Conservation (phyloP, 352 stramenopile species). For the Globisporangium megalacanthum region DNA sequence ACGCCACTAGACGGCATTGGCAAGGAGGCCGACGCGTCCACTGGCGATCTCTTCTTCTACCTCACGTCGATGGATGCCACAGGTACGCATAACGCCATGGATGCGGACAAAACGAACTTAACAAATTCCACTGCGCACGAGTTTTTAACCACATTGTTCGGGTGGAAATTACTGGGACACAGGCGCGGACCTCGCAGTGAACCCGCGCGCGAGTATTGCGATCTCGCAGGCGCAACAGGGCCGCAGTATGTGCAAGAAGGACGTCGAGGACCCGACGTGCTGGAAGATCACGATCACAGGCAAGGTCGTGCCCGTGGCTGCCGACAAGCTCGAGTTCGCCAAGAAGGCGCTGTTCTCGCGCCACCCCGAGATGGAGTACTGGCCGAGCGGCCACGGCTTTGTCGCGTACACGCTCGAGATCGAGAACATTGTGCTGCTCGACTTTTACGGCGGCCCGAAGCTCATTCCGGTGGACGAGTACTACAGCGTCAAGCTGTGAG, state of each 20-base stretch:
- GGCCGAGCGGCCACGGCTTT: slow-evolving; percentile 58
- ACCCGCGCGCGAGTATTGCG: slow-evolving; percentile 46
- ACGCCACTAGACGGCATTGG: slow-evolving; percentile 42
- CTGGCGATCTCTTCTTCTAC: slow-evolving; percentile 69
- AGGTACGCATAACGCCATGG: slow-evolving; percentile 14
- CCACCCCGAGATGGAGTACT: slow-evolving; percentile 64
- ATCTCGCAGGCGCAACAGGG: slow-evolving; percentile 58
- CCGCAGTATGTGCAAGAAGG: slow-evolving; percentile 50
- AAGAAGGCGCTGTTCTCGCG: slow-evolving; percentile 66
- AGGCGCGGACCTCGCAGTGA: slow-evolving; percentile 44
- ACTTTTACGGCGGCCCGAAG: slow-evolving; percentile 73
- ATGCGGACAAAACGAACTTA: too few species aligned
- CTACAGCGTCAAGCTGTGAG: slow-evolving; percentile 38
- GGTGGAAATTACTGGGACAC: too few species aligned
- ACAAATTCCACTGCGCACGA: not conserved
- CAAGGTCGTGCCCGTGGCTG: slow-evolving; percentile 38
- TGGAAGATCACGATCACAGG: slow-evolving; percentile 59
- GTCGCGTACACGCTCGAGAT: slow-evolving; percentile 45
- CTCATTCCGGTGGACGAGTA: slow-evolving; percentile 57
- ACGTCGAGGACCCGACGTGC: slow-evolving; percentile 68
- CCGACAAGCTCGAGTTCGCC: slow-evolving; percentile 35
- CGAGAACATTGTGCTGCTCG: slow-evolving; percentile 55
- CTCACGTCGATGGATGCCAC: slow-evolving; percentile 47
- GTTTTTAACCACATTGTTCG: not conserved
- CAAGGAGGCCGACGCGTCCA: slow-evolving; percentile 36